Conservation (phyloP, 2,329 filamentous ascomycete species). For the Eutypella sp. region DNA sequence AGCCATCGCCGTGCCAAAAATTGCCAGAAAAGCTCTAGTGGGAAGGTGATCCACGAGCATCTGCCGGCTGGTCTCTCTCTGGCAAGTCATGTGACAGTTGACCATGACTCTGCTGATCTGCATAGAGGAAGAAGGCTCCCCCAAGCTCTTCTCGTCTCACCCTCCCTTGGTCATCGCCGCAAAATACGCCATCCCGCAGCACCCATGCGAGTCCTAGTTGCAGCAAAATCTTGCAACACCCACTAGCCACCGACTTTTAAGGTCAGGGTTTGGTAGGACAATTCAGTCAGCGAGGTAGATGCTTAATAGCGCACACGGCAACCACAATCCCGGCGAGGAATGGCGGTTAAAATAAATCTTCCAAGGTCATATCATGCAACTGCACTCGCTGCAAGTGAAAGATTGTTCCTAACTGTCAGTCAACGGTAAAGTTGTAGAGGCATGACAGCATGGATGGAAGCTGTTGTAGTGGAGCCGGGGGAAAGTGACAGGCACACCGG, state of each 20-base stretch:
- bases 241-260: too few relatives aligned
- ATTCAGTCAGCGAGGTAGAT: too few relatives aligned
- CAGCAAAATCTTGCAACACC: background rate
- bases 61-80: background rate
- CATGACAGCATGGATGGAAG: conserved; percentile 8
- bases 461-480: conserved; percentile 9
- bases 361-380: background rate
- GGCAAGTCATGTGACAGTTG: background rate
- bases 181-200: background rate
- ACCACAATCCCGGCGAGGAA: background rate
- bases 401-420: conserved; percentile 4
- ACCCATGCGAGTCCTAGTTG: background rate
- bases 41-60: background rate
- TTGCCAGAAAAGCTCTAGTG: background rate
- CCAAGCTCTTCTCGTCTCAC: background rate
- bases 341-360: background rate
- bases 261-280: too few relatives aligned
- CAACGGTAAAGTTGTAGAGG: conserved; percentile 10
- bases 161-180: background rate
- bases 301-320: background rate
- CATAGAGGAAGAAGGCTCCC: too few relatives aligned
- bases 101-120: too few relatives aligned
- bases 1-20: background rate
- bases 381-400: background rate
- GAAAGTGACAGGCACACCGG: conserved; percentile 12